Evolutionary conservation across 192 early-diverging fungal genomes (phyloP).

Genomic region (Helicostylum pulchrum): DNA sequence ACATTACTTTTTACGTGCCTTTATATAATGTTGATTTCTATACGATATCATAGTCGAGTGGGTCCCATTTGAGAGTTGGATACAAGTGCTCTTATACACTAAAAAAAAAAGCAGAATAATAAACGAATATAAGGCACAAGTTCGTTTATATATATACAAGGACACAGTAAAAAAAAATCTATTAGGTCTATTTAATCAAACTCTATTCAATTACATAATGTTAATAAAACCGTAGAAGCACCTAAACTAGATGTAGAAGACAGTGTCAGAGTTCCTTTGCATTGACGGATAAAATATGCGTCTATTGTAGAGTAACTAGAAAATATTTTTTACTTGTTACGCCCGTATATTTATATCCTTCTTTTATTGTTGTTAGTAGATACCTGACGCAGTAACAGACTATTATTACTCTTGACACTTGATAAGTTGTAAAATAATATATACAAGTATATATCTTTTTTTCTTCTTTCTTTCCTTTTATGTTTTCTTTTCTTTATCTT

Average conservation of each 20-base stretch:
- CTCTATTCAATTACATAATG: conserved; percentile 6
- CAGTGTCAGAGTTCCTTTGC: conserved; percentile 74
- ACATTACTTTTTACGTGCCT: too few relatives aligned
- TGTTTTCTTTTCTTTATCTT: too few relatives aligned
- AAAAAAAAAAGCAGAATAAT: too few relatives aligned
- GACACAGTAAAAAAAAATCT: too few relatives aligned
- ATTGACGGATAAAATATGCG: conserved; percentile 79
- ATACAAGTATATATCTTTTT: not conserved
- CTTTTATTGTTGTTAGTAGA: conserved; percentile 45
- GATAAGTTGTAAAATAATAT: too few relatives aligned
- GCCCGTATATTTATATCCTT: not conserved
- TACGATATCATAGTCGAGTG: too few relatives aligned
- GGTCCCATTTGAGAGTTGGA: too few relatives aligned
- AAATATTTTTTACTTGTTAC: too few relatives aligned
- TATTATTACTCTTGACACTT: conserved; percentile 73
- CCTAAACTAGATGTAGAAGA: conserved; percentile 13
- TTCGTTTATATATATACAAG: too few relatives aligned
- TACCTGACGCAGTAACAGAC: conserved; percentile 92
- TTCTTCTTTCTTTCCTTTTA: not conserved
- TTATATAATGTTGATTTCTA: too few relatives aligned
- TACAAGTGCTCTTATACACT: too few relatives aligned
- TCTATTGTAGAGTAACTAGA: conserved; percentile 65
- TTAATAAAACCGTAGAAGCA: not conserved
- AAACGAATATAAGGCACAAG: too few relatives aligned
- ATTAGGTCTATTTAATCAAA: not conserved